Percentiles rank a stretch among this genome's conserved stretches.
Conservation (phyloP, 139 green algal genomes). For the Diplosphaera chodatii region DNA sequence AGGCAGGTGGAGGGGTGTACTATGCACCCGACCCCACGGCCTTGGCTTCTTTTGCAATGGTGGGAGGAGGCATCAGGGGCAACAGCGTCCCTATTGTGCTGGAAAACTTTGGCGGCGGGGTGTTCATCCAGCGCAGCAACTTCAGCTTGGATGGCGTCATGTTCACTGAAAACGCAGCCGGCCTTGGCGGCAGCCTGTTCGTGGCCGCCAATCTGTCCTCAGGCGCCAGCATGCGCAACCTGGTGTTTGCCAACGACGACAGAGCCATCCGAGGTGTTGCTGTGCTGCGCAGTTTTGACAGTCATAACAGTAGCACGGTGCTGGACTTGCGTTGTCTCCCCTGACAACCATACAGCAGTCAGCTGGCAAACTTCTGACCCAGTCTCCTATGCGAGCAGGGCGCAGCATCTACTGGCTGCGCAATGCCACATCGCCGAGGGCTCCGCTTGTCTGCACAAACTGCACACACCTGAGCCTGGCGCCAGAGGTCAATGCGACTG, state of each 20-base stretch:
- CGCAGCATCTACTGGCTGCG: not conserved
- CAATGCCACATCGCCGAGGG: not conserved
- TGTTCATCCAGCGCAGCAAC: not conserved
- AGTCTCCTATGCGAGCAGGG: no score
- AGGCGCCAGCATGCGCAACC: not conserved
- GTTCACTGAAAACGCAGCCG: not conserved
- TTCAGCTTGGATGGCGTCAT: not conserved
- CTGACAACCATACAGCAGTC: no score
- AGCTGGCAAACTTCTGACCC: no score
- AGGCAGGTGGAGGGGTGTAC: not conserved
- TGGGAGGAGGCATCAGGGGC: not conserved
- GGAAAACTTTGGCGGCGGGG: no score
- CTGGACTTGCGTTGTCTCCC: no score
- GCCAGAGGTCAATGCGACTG: not conserved
- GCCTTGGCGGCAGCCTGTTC: not conserved
- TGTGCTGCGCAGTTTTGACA: no score
- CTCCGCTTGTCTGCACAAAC: not conserved
- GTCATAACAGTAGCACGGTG: no score
- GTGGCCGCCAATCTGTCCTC: not conserved
- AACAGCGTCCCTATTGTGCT: not conserved
- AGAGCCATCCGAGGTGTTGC: not conserved
- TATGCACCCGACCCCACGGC: not conserved
- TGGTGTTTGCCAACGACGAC: not conserved
- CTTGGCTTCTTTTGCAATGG: not conserved
- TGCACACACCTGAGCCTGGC: not conserved